Evolutionary conservation across 768 basidiomycete genomes (phyloP), one percentile per base, ranked within the genome.

Genomic region (Ramaria rubella): DNA sequence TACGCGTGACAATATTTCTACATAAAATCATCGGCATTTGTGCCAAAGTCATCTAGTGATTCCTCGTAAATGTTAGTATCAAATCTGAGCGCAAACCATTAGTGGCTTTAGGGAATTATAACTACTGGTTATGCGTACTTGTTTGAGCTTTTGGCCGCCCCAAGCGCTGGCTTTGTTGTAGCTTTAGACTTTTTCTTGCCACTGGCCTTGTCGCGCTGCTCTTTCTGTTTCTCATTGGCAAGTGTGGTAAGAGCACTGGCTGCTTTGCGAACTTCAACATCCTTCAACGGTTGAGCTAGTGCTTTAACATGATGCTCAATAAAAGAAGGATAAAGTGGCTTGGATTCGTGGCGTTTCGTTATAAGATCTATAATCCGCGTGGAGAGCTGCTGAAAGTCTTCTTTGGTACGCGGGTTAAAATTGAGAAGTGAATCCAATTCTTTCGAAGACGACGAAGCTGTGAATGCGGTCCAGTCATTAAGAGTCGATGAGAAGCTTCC

Each of bases 211-310:
- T 94, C 91, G 60, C 86, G 80, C 63, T 87, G 84, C 67, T 91
- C 91, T 72, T 83, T 90, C 73, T 94, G 90, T 74, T 98, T 99
- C 75, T 94, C 92, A 65, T 95, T 97, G 49, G 93, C 88, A 5
- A 98, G 76, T 2, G 89, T 86, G 15, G 90, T 91, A 54, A 99
- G 73, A 3, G 77, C 83, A 49, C 83, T 87, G 0, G 92, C 90
- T 0, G 82, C 90, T 68, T 97, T 97, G 59, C 94, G 81, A 26
- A 93, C 85, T 63, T 99, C 95, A 51, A 93, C 83, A 59, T 97
- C 93, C 64, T 85, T 88, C 54, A 98, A 77, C 5, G 91, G 82
- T 58, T 75, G 71, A 0, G 87, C 85, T 15, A 96, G 72, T 50
- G 85, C 84, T 45, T 86, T 83, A 17, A 82, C 83, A 61, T 94